These are phyloP conservation scores for Daldinia caldariorum DNA, from an alignment of 495 filamentous ascomycete genomes.

Conservation along the genomic window DNA sequence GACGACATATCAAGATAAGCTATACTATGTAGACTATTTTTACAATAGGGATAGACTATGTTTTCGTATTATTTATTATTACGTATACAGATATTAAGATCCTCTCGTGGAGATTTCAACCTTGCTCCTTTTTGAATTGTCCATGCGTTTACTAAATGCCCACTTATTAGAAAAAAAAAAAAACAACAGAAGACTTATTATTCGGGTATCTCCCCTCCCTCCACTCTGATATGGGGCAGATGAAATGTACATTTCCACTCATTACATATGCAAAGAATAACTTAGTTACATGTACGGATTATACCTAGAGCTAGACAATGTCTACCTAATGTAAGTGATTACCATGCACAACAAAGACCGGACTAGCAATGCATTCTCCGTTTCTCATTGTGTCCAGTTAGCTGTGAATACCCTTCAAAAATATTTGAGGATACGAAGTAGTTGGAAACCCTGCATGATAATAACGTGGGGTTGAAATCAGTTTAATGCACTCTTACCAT, in stretches of 20 bases:
- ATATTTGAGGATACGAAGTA: neutral
- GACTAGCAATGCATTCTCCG: neutral
- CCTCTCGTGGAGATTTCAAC: neutral
- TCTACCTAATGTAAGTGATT: constrained; percentile 1
- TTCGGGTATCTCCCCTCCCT: neutral
- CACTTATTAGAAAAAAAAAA: neutral
- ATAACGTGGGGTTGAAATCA: neutral
- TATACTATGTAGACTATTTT: neutral
- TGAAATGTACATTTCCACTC: neutral
- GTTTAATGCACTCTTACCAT: neutral
- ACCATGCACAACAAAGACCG: neutral
- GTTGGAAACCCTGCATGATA: neutral
- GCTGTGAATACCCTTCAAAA: neutral
- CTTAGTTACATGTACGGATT: too few relatives aligned
- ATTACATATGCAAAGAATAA: constrained; percentile 4
- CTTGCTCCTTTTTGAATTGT: too few relatives aligned
- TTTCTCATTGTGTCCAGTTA: neutral
- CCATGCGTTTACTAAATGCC: neutral
- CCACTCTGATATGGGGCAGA: neutral
- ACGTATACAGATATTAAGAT: neutral
- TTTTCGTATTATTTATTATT: neutral
- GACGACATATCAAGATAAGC: neutral
- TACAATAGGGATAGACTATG: neutral
- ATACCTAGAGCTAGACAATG: neutral
- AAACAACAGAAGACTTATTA: too few relatives aligned